A percentile compares a stretch with the other conserved stretches of the same genome.
phyloP scores from a whole-genome alignment of 805 yeast species.

The Kazachstania psychrophila region DNA sequence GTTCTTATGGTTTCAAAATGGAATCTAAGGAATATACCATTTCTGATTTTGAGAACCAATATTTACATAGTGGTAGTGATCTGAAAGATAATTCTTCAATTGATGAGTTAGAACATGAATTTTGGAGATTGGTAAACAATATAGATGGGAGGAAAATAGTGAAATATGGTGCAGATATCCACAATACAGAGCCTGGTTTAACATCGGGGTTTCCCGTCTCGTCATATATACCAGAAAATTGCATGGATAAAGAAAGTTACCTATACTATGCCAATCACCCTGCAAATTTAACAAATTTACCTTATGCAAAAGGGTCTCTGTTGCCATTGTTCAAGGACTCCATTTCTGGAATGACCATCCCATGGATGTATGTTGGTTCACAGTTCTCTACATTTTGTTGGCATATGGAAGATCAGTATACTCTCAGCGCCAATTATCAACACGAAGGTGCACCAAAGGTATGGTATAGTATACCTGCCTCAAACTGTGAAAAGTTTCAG shows the following conservation, averaged over 20 bases:
- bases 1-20: slow-evolving; percentile 83
- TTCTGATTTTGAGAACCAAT: slow-evolving; percentile 49
- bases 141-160: slow-evolving; percentile 36
- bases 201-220: slow-evolving; percentile 27
- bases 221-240: neutral
- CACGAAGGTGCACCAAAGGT: slow-evolving; percentile 83
- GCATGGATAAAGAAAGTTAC: slow-evolving; percentile 3
- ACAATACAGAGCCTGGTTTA: slow-evolving; percentile 49
- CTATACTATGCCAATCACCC: slow-evolving; percentile 46
- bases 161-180: slow-evolving; percentile 80
- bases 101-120: slow-evolving; percentile 47
- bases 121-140: slow-evolving; percentile 50
- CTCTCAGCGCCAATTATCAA: slow-evolving; percentile 84
- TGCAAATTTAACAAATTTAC: slow-evolving; percentile 67
- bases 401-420: slow-evolving; percentile 94
- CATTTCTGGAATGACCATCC: slow-evolving; percentile 89
- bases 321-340: slow-evolving; percentile 44
- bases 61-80: slow-evolving; percentile 41
- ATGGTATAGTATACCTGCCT: slow-evolving; percentile 87
- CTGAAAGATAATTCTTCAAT: slow-evolving; percentile 12
- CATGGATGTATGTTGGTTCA: slow-evolving; percentile 91
- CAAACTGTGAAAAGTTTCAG: slow-evolving; percentile 56
- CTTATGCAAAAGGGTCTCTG: slow-evolving; percentile 62
- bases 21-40: slow-evolving; percentile 46
- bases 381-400: slow-evolving; percentile 88